These are phyloP conservation scores for Colletotrichum salicis DNA, from an alignment of 2,329 filamentous ascomycete genomes.

Conservation along the genomic window DNA sequence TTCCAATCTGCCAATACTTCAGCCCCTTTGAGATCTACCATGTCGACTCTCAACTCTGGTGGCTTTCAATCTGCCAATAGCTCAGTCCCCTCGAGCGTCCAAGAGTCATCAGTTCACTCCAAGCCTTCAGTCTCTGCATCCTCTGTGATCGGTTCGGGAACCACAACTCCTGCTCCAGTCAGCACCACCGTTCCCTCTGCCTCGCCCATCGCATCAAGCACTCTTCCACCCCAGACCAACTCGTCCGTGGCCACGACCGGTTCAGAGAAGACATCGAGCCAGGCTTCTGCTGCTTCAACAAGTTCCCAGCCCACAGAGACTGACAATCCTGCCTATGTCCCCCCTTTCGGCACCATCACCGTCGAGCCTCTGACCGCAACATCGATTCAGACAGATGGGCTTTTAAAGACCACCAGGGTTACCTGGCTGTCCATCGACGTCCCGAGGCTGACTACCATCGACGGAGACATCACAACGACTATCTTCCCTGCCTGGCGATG, in stretches of 20 bases:
- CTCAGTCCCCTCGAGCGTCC: background rate
- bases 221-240: conserved; percentile 9
- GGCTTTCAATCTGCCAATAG: background rate
- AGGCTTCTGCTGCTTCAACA: background rate
- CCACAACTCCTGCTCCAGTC: too few relatives aligned
- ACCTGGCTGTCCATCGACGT: conserved; percentile 32
- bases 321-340: background rate
- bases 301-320: background rate
- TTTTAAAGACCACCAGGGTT: conserved; percentile 15
- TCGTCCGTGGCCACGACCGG: background rate
- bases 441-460: background rate
- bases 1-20: too few relatives aligned
- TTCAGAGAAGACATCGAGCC: background rate
- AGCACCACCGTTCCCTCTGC: background rate
- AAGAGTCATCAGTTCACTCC: background rate
- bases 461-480: background rate
- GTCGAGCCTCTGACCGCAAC: conserved; percentile 19
- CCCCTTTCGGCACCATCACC: conserved; percentile 7
- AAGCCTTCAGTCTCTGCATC: background rate
- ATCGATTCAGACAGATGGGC: background rate
- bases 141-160: background rate
- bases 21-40: background rate
- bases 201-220: conserved; percentile 14
- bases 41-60: background rate
- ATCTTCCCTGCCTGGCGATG: conserved; percentile 24